Base-by-base conservation (phyloP, 306 rosid species). In the Castanopsis chinensis region DNA sequence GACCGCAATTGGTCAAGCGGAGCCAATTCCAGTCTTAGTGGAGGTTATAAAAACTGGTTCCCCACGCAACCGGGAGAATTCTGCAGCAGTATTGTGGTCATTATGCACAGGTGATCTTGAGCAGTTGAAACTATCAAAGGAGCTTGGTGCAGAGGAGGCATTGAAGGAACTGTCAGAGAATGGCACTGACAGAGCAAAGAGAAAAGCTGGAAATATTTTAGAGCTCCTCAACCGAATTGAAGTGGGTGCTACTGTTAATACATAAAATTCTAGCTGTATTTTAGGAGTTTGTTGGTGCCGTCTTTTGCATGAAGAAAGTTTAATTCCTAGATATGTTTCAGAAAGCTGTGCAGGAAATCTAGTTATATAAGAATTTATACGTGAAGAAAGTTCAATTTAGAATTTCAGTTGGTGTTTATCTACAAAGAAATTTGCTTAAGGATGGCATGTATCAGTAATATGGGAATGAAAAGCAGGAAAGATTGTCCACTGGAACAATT, bases 181-280 rank as follows among this genome's bases (percentile, higher is more conserved):
- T 84, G 99, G 99, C 76, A 96, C 97, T 56, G 98, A 93, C 25
- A 89, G 99, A 84, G 99, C 97, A 43, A 96, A 89, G 89, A 93
- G 99, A 82, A 96, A 96, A 86, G 99, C 98, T 54, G 90, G 83
- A 76, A 90, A 80, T 75, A 82, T 96, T 81, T 70, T 95, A 52
- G 98, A 92, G 83, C 83, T 87, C 49, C 79, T 92, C 71, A 96
- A 90, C 61, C 79, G 79, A 72, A 60, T 91, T 5, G 97, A 92
- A 49, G 89, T 69, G 67, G 80, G 53, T 49, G 53, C 17, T 49
- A 41, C 78, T 69, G 76, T 82, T 51, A 58, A 67, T 79, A 19
- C 75, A 78, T 85, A 59, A 68, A 78, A 43, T 32, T 27, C 35
- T 25, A 35, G 41, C 17, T 68, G 28, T 32, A 21, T 15, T 33